phyloP scores from a whole-genome alignment of 306 rosid species.

The Vachellia pachyceras region DNA sequence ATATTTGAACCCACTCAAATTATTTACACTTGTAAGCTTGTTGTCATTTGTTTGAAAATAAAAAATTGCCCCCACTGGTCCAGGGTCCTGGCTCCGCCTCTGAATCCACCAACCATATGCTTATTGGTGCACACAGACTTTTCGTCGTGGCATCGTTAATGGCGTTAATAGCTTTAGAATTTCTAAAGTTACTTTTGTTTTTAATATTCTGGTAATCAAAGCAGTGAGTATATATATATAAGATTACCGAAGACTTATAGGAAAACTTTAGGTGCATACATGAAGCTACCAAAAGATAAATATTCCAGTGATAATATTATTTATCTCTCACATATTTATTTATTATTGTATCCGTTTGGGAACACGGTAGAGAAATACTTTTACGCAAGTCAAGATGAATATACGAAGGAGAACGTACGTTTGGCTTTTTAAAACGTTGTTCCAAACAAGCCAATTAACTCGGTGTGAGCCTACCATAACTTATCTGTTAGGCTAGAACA shows the following conservation, averaged over 20 bases:
- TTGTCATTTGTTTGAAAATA: too few relatives aligned
- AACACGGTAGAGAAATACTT: too few relatives aligned
- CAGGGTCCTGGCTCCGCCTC: too few relatives aligned
- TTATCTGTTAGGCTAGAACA: not conserved
- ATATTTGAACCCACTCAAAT: too few relatives aligned
- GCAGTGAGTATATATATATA: not conserved
- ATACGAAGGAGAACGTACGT: too few relatives aligned
- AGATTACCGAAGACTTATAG: not conserved
- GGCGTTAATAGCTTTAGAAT: conserved; percentile 4
- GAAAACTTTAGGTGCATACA: not conserved
- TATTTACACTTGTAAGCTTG: too few relatives aligned
- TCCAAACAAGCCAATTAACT: too few relatives aligned
- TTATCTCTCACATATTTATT: not conserved
- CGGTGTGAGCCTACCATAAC: not conserved
- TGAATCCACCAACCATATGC: not conserved
- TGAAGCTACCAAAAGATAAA: not conserved
- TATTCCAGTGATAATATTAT: not conserved
- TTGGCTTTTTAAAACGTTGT: too few relatives aligned
- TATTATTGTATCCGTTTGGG: too few relatives aligned
- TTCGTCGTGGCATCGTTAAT: not conserved
- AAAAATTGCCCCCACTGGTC: too few relatives aligned
- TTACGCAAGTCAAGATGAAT: too few relatives aligned
- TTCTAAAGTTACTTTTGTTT: not conserved
- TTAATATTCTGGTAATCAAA: not conserved
- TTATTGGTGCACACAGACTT: not conserved